Base-by-base conservation (phyloP, 2,329 filamentous ascomycete genomes). In the Microcyclospora pomicola region DNA sequence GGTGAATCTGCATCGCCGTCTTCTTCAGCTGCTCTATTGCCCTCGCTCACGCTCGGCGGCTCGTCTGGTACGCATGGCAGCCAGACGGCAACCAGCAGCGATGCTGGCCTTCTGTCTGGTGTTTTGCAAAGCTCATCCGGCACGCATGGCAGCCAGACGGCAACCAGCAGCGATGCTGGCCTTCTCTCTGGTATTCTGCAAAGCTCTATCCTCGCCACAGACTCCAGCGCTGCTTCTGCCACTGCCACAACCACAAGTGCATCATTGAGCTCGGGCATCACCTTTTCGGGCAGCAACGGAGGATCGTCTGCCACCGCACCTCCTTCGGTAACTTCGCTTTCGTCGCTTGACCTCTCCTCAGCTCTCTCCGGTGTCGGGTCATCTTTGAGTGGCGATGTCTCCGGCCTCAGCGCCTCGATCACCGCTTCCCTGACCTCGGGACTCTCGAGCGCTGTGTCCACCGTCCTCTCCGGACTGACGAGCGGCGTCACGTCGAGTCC, bases 81-180 rank as follows among this genome's bases (percentile, higher is more conserved):
- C 7, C 12, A 34, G 36, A 35, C 13, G n/a, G 31, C 35, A 6
- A 15, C 5, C 19, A 24, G 19, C 19, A 24, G 19, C 19, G 7
- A 7, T 7, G 19, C 31, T 53, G 30, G 39, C 40, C 12, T 44
- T 5, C 38, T 47, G 2, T 48, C 49, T 15, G 13, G 38, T 31
- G 24, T 36, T 36, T 9, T 27, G 28, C 19, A 31, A 27, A 31
- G 24, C 28, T n/a, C 15, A 28, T 27, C 34, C 12, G 15, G 13
- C 12, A 12, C 31, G 15, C 27, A 24, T 5, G 33, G n/a, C 9
- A 33, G 16, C 7, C 12, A 34, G 36, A 35, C 13, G n/a, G 31
- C 35, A 6, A 15, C 5, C 19, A 24, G 19, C 19, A 24, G 19
- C 19, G 7, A 7, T 7, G 19, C 31, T 53, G 30, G 39, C 40